These are phyloP conservation scores for Vanrija sp. DNA, from an alignment of 1,284 basidiomycete species.

Conservation along the genomic window DNA sequence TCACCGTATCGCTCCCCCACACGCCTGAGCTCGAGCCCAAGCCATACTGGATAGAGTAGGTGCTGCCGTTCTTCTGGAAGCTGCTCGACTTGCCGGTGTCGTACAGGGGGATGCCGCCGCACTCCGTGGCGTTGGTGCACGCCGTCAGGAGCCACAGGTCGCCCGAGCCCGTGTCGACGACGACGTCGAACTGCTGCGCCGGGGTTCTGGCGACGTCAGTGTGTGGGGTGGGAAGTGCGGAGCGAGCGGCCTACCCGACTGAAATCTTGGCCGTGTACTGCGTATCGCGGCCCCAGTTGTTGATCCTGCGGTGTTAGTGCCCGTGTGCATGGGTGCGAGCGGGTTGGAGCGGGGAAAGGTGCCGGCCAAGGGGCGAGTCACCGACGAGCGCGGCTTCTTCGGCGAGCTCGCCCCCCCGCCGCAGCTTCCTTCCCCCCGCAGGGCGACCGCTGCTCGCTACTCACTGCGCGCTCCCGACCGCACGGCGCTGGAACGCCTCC, in stretches of 20 bases:
- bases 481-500: too few species aligned
- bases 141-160: constrained; percentile 52
- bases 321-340: too few species aligned
- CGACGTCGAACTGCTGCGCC: constrained; percentile 54
- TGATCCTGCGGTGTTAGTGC: too few species aligned
- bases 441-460: too few species aligned
- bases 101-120: constrained; percentile 18
- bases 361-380: too few species aligned
- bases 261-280: too few species aligned
- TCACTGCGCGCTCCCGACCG: too few species aligned
- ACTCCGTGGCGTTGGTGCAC: constrained; percentile 15
- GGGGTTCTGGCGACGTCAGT: constrained; percentile 41
- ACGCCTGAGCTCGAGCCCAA: not conserved
- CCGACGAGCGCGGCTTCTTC: too few species aligned
- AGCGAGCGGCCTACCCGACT: not conserved
- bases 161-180: constrained; percentile 59
- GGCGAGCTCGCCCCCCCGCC: too few species aligned
- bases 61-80: constrained; percentile 35
- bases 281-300: too few species aligned
- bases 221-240: not conserved
- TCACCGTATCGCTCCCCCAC: constrained; percentile 1
- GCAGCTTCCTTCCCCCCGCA: too few species aligned
- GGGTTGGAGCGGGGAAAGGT: too few species aligned
- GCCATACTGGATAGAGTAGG: not conserved
- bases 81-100: constrained; percentile 13